Conservation (phyloP, 768 basidiomycete species). For the Austroboletus eburneus region DNA sequence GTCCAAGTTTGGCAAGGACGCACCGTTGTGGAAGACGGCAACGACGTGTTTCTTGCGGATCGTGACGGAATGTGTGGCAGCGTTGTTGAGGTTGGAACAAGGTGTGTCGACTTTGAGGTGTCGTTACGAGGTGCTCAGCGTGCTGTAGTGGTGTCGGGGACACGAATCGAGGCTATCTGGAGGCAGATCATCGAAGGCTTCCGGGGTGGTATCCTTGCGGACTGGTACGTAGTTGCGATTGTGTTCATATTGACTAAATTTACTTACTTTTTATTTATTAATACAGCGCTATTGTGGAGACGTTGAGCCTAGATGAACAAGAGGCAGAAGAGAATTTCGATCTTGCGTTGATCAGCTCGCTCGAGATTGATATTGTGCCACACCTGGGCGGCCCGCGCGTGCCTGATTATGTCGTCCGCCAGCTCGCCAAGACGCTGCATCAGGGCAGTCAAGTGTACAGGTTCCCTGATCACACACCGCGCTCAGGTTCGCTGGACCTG, state of each 20-base stretch:
- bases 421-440: conserved; percentile 67
- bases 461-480: conserved; percentile 1
- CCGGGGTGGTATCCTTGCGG: conserved; percentile 75
- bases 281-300: conserved; percentile 52
- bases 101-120: conserved; percentile 35
- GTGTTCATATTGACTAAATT: too few relatives aligned
- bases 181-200: conserved; percentile 78
- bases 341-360: conserved; percentile 66
- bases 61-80: conserved; percentile 60
- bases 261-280: not conserved
- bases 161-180: conserved; percentile 81
- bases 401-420: conserved; percentile 65
- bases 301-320: conserved; percentile 60
- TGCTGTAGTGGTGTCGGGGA: conserved; percentile 49
- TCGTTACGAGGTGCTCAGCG: not conserved
- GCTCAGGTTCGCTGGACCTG: conserved; percentile 8
- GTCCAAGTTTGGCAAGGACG: conserved; percentile 82
- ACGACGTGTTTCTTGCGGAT: conserved; percentile 71
- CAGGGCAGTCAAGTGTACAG: conserved; percentile 67
- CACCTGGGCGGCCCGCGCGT: conserved; percentile 65
- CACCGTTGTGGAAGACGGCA: conserved; percentile 94
- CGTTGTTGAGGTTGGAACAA: conserved; percentile 46
- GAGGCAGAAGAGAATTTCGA: conserved; percentile 85
- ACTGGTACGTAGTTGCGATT: conserved; percentile 66
- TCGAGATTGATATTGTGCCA: conserved; percentile 80